Conservation (phyloP, 352 stramenopile genomes). For the Pythium biforme region DNA sequence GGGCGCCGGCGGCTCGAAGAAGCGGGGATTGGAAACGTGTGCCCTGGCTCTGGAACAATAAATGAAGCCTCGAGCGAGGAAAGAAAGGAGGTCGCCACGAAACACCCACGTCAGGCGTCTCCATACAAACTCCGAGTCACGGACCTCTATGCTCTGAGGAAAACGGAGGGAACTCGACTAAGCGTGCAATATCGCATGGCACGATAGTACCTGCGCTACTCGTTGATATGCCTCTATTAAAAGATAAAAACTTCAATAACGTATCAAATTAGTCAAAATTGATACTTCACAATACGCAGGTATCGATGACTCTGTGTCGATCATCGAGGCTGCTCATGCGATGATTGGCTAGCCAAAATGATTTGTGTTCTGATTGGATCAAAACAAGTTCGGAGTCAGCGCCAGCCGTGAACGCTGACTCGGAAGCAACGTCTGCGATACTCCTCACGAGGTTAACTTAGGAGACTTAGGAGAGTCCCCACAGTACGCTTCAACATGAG, state of each 20-base stretch:
- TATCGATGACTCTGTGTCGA: not conserved
- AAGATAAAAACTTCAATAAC: not conserved
- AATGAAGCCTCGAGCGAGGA: not conserved
- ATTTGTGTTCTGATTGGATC: not conserved
- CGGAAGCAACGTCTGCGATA: not conserved
- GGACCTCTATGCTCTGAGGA: not conserved
- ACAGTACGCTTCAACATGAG: constrained; percentile 23
- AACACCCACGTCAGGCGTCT: not conserved
- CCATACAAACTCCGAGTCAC: constrained; percentile 3
- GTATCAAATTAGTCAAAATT: not conserved
- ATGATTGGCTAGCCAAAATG: not conserved
- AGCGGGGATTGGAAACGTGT: not conserved
- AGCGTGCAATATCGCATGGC: not conserved
- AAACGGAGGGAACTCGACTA: not conserved
- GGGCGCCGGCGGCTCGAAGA: not conserved
- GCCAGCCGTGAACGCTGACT: not conserved
- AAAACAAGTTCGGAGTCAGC: not conserved
- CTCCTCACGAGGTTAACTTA: not conserved
- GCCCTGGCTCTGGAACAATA: constrained; percentile 3
- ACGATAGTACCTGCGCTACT: too few relatives aligned
- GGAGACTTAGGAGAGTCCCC: not conserved
- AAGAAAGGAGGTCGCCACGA: not conserved
- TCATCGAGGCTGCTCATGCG: not conserved
- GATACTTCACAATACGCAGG: not conserved
- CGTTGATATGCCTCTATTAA: too few relatives aligned